Conservation (phyloP, 1,284 basidiomycete species). For the Wallemia ichthyophaga region DNA sequence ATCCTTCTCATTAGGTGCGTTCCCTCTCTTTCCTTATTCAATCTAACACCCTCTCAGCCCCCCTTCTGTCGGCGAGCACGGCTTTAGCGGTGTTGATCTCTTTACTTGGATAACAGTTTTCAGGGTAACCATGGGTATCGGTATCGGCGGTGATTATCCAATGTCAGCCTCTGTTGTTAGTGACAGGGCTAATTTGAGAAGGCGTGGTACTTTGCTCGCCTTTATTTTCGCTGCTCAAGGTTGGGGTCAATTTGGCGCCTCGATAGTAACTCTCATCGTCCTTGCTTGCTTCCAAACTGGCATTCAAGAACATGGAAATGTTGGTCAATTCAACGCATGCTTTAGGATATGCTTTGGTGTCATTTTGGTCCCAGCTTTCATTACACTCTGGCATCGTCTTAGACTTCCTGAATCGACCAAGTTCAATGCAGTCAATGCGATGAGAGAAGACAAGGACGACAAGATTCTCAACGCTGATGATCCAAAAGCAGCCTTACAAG, state of each 20-base stretch:
- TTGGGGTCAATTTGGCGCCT: constrained; percentile 37
- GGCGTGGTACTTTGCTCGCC: constrained; percentile 37
- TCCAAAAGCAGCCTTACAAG: background rate
- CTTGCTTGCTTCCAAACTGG: constrained; percentile 33
- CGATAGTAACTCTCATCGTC: constrained; percentile 34
- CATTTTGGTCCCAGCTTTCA: constrained; percentile 31
- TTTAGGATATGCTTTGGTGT: constrained; percentile 42
- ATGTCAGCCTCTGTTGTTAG: constrained; percentile 15
- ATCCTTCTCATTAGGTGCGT: constrained; percentile 19
- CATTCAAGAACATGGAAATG: constrained; percentile 27
- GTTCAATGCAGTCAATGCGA: constrained; percentile 14
- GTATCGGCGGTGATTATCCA: constrained; percentile 56
- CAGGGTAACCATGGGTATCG: constrained; percentile 38
- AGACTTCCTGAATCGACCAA: constrained; percentile 38
- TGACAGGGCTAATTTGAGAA: constrained; percentile 34
- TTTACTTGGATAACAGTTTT: constrained; percentile 32
- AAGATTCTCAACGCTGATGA: background rate
- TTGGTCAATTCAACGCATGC: constrained; percentile 31
- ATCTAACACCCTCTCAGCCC: too few species aligned
- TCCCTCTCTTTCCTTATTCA: too few species aligned
- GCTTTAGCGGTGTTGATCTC: constrained; percentile 11
- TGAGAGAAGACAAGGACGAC: background rate
- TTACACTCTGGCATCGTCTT: constrained; percentile 42
- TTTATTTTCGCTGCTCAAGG: constrained; percentile 38
- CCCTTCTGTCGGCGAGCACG: constrained; percentile 4